Evolutionary conservation across 768 basidiomycete species (phyloP).

Genomic region (Calvatia gigantea): DNA sequence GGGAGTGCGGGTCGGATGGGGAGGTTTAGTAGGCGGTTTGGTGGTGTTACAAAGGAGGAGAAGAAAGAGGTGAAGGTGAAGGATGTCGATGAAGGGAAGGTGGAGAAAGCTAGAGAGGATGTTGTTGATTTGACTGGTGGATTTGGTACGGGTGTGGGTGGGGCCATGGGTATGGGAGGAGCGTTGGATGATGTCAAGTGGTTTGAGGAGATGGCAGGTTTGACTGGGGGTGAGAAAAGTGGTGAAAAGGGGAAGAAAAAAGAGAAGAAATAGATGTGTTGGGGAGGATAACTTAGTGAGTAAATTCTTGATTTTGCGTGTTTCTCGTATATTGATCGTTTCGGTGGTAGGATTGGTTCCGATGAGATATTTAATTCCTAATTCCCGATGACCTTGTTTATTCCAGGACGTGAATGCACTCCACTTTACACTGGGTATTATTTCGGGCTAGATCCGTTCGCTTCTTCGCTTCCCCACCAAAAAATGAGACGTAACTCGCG

Average conservation of each 20-base stretch:
- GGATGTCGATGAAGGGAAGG: background rate
- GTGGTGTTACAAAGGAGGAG: background rate
- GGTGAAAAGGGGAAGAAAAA: slow-evolving; percentile 3
- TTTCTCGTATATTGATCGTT: background rate
- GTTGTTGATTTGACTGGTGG: slow-evolving; percentile 19
- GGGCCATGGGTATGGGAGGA: slow-evolving; percentile 24
- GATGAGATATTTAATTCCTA: background rate
- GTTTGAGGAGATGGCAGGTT: slow-evolving; percentile 9
- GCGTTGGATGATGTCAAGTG: slow-evolving; percentile 10
- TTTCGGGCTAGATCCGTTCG: no score
- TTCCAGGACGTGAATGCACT: background rate
- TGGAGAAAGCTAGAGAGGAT: background rate
- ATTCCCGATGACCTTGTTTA: background rate
- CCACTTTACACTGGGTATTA: no score
- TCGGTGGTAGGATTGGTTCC: no score
- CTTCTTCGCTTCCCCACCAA: no score
- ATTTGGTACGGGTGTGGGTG: slow-evolving; percentile 27
- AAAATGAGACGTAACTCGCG: no score
- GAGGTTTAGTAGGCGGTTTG: slow-evolving; percentile 75
- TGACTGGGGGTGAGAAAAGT: slow-evolving; percentile 5
- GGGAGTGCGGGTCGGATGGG: slow-evolving; percentile 76
- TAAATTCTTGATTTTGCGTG: background rate
- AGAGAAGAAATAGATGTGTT: slow-evolving; percentile 1
- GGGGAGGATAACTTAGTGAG: background rate
- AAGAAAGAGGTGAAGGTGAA: background rate